Percentiles rank a stretch among this genome's conserved stretches.
These are phyloP conservation scores for Candida sonorensis DNA, from an alignment of 805 yeast species.

Conservation along the genomic window DNA sequence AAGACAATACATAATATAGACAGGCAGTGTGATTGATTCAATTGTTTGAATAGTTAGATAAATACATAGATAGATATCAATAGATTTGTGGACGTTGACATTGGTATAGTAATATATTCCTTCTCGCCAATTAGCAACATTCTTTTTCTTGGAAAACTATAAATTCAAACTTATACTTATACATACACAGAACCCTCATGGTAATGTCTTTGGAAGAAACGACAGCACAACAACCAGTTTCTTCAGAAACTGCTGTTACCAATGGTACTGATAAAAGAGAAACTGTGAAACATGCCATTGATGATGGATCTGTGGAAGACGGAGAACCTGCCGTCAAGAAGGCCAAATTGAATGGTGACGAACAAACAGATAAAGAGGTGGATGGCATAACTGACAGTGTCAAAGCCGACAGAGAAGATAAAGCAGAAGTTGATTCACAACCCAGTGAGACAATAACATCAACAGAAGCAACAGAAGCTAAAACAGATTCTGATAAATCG, in stretches of 20 bases:
- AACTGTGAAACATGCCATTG: slow-evolving; percentile 8
- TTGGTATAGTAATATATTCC: no score
- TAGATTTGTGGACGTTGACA: no score
- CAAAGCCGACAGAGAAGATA: neutral
- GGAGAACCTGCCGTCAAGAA: slow-evolving; percentile 6
- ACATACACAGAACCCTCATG: no score
- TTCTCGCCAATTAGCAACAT: no score
- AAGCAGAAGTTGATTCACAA: no score
- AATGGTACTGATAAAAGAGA: neutral
- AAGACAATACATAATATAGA: neutral
- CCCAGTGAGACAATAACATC: no score
- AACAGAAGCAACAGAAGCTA: no score
- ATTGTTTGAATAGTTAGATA: slow-evolving; percentile 2
- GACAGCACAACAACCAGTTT: slow-evolving; percentile 9
- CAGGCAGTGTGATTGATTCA: neutral
- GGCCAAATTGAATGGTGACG: slow-evolving; percentile 5
- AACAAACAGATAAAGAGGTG: neutral
- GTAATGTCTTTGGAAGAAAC: slow-evolving; percentile 24
- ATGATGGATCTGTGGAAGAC: slow-evolving; percentile 7
- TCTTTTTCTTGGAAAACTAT: no score
- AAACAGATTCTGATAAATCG: no score
- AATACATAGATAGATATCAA: no score
- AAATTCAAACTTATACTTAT: no score
- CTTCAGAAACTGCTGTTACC: slow-evolving; percentile 6
- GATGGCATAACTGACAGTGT: neutral